A percentile compares a stretch with the other conserved stretches of the same genome.
Evolutionary conservation across 345 rosid species (phyloP).

Genomic region (Firmiana major): DNA sequence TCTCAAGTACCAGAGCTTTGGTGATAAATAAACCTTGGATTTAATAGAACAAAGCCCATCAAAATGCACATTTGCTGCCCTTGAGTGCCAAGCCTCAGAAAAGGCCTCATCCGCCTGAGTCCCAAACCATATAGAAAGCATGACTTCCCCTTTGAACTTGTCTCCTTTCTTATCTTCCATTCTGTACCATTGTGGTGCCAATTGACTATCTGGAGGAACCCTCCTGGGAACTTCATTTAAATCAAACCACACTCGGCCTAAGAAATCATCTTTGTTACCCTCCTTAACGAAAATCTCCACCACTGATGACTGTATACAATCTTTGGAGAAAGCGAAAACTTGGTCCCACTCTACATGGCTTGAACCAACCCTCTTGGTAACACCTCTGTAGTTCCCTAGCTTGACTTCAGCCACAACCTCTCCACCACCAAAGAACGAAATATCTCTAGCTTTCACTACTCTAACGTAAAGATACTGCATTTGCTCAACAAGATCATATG

Average conservation of each 20-base stretch:
- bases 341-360: conserved; percentile 55
- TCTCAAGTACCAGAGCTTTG: conserved; percentile 71
- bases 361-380: conserved; percentile 45
- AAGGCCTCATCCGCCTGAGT: conserved; percentile 80
- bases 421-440: conserved; percentile 34
- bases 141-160: conserved; percentile 46
- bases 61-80: conserved; percentile 58
- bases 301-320: conserved; percentile 66
- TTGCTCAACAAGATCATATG: conserved; percentile 79
- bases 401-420: conserved; percentile 63
- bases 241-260: conserved; percentile 68
- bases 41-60: conserved; percentile 57
- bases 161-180: conserved; percentile 57
- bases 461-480: conserved; percentile 73
- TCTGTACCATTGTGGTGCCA: conserved; percentile 75
- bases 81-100: conserved; percentile 73
- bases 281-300: conserved; percentile 66
- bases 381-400: conserved; percentile 63
- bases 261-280: conserved; percentile 47
- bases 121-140: conserved; percentile 76
- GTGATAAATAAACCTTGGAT: conserved; percentile 70
- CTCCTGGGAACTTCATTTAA: conserved; percentile 58
- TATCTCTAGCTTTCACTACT: conserved; percentile 51
- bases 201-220: conserved; percentile 70
- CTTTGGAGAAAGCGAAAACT: conserved; percentile 76